Conservation (phyloP, 164 flowering plant species). For the Macadamia integrifolia region DNA sequence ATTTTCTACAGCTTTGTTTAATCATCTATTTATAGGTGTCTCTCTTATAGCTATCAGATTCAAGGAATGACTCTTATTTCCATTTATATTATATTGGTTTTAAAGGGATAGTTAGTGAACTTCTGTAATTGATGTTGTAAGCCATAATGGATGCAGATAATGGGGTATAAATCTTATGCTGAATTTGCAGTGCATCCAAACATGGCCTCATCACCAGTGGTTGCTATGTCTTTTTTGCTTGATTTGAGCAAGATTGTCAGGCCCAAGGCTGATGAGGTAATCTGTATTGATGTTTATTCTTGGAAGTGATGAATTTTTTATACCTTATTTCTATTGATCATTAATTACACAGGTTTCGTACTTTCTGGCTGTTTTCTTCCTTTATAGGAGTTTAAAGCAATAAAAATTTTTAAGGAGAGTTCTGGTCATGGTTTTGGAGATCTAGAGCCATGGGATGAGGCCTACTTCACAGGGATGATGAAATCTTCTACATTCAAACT, state of each 20-base stretch:
- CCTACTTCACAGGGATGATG: slow-evolving; percentile 79
- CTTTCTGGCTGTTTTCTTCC: slow-evolving; percentile 5
- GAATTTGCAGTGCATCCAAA: slow-evolving; percentile 61
- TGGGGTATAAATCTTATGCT: slow-evolving; percentile 81
- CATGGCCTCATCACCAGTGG: slow-evolving; percentile 84
- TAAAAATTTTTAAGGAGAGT: slow-evolving; percentile 56
- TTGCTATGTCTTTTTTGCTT: slow-evolving; percentile 67
- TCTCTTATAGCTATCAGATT: not conserved
- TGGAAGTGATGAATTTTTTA: not conserved
- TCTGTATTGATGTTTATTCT: not conserved
- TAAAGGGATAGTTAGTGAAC: not conserved
- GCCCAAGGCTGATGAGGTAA: slow-evolving; percentile 83
- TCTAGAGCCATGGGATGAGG: slow-evolving; percentile 95
- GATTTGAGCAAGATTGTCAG: slow-evolving; percentile 67
- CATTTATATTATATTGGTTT: not conserved
- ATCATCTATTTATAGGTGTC: no score
- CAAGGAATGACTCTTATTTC: not conserved
- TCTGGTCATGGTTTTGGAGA: slow-evolving; percentile 38
- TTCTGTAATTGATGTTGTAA: slow-evolving; percentile 5
- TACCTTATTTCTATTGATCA: slow-evolving; percentile 1
- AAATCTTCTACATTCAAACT: slow-evolving; percentile 61
- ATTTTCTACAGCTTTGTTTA: no score
- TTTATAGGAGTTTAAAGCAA: slow-evolving; percentile 59
- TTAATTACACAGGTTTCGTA: not conserved
- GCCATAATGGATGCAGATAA: slow-evolving; percentile 45